Evolutionary conservation across 352 stramenopile species (phyloP).

Genomic region (Globisporangium nagaii): DNA sequence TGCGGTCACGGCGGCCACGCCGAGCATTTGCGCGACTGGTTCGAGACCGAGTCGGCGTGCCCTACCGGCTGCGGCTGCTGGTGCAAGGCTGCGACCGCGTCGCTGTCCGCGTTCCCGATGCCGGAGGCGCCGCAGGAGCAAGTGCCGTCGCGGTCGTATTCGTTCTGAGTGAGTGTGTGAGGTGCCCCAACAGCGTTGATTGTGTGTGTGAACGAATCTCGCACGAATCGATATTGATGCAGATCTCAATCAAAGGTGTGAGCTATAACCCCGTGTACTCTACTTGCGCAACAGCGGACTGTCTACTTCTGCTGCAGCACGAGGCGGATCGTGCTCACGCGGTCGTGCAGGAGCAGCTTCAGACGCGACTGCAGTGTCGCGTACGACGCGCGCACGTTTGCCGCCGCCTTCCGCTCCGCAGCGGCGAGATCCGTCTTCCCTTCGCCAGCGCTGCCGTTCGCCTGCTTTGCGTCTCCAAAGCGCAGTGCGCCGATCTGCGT

Average conservation of each 20-base stretch:
- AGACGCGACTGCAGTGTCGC: constrained; percentile 26
- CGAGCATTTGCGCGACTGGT: constrained; percentile 71
- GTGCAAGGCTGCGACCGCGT: constrained; percentile 74
- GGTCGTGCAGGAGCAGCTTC: constrained; percentile 27
- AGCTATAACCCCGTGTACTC: too few relatives aligned
- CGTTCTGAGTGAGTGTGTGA: constrained; percentile 61
- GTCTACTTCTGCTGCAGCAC: constrained; percentile 37
- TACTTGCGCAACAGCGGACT: background rate
- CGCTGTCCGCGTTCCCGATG: constrained; percentile 22
- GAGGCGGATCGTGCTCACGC: constrained; percentile 23
- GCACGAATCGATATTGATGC: too few relatives aligned
- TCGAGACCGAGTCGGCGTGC: constrained; percentile 63
- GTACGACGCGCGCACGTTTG: constrained; percentile 40
- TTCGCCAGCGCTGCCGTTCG: background rate
- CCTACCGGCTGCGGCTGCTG: constrained; percentile 82
- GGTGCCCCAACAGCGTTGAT: too few relatives aligned
- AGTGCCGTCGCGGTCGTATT: constrained; percentile 54
- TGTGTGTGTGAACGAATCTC: too few relatives aligned
- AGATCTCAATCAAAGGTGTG: too few relatives aligned
- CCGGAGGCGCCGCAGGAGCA: constrained; percentile 23
- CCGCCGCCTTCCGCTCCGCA: constrained; percentile 22
- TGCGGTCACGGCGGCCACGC: constrained; percentile 79
- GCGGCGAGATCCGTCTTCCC: constrained; percentile 2
- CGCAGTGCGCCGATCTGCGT: constrained; percentile 25
- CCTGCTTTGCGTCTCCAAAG: constrained; percentile 7